Conservation (phyloP, 768 basidiomycete species). For the Suillus bovinus region DNA sequence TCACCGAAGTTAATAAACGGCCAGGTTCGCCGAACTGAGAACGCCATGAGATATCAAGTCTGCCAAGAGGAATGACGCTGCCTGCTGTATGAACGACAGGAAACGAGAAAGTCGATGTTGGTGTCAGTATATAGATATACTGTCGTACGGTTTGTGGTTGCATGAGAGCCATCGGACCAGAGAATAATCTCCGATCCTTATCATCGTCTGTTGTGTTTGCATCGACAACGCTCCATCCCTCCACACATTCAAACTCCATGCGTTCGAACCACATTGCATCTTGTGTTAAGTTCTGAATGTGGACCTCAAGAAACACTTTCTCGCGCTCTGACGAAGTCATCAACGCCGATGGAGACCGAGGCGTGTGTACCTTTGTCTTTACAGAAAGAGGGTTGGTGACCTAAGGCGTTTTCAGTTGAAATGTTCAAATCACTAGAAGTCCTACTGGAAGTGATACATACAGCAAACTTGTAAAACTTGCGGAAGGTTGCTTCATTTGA, state of each 20-base stretch:
- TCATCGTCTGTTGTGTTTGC: constrained; percentile 40
- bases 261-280: constrained; percentile 77
- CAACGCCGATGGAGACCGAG: constrained; percentile 71
- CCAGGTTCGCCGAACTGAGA: constrained; percentile 87
- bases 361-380: constrained; percentile 88
- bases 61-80: constrained; percentile 74
- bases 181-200: constrained; percentile 47
- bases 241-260: constrained; percentile 76
- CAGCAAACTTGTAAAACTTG: constrained; percentile 83
- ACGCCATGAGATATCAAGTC: constrained; percentile 86
- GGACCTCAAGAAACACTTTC: constrained; percentile 89
- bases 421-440: background rate
- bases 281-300: constrained; percentile 85
- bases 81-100: constrained; percentile 64
- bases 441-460: constrained; percentile 39
- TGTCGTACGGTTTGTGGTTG: constrained; percentile 86
- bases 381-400: constrained; percentile 94
- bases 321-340: constrained; percentile 66
- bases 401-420: constrained; percentile 36
- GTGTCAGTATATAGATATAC: constrained; percentile 81
- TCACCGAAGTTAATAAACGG: constrained; percentile 77
- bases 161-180: constrained; percentile 66
- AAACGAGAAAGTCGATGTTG: constrained; percentile 42
- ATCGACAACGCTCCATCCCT: constrained; percentile 63
- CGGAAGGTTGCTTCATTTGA: constrained; percentile 56